phyloP scores from a whole-genome alignment of 2,329 filamentous ascomycete species.

The Aschersonia sp. region DNA sequence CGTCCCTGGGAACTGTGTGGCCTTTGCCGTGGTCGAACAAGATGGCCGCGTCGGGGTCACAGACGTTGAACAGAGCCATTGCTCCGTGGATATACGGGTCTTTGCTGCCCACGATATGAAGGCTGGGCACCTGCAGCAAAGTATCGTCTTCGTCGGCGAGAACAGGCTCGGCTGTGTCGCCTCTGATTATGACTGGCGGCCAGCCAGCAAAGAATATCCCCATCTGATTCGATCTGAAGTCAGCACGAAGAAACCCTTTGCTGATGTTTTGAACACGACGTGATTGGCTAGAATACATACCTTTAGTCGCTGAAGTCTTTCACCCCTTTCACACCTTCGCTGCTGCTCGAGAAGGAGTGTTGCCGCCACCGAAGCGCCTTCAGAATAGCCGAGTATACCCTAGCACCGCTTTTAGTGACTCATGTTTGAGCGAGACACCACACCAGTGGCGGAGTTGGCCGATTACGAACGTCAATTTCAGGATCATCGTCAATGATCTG shows the following conservation, averaged over 20 bases:
- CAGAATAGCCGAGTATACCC: slow-evolving; percentile 42
- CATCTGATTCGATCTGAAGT: neutral
- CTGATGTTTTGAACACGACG: neutral
- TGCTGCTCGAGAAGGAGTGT: slow-evolving; percentile 33
- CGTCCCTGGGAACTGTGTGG: slow-evolving; percentile 41
- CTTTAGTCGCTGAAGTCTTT: slow-evolving; percentile 16
- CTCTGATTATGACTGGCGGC: slow-evolving; percentile 28
- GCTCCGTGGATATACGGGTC: slow-evolving; percentile 45
- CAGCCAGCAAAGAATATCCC: slow-evolving; percentile 33
- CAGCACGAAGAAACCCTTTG: neutral
- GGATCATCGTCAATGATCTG: slow-evolving; percentile 1
- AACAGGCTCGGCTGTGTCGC: slow-evolving; percentile 19
- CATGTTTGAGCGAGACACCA: neutral
- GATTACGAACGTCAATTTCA: slow-evolving; percentile 1
- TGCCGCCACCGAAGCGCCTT: slow-evolving; percentile 38
- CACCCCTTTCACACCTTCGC: neutral
- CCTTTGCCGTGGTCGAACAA: slow-evolving; percentile 51
- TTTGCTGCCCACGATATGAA: slow-evolving; percentile 33
- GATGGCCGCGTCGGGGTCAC: slow-evolving; percentile 38
- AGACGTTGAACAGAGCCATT: slow-evolving; percentile 44
- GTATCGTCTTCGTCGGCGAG: slow-evolving; percentile 29
- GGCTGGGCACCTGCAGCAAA: slow-evolving; percentile 32
- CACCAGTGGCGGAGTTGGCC: too few relatives aligned
- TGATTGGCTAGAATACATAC: slow-evolving; percentile 15
- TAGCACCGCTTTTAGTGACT: neutral